Base-by-base conservation (phyloP, 2,329 filamentous ascomycete genomes). In the Exophiala aquamarina region DNA sequence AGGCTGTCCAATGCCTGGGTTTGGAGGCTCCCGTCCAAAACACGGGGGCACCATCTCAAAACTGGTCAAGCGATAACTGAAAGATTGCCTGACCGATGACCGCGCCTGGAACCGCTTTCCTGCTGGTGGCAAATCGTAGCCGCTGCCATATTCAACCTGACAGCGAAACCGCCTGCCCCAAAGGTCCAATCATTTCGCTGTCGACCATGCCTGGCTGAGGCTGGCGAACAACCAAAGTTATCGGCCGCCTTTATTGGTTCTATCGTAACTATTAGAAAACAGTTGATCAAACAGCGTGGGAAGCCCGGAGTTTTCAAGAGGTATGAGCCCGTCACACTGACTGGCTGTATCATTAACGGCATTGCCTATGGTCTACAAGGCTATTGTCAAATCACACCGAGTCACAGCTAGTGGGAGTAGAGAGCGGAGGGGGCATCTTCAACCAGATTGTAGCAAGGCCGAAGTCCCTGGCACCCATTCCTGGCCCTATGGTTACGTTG, bases 51-150 rank as follows among this genome's bases (percentile, higher is more conserved):
- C n/a, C 35, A 19, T 17, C 35, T 19, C 19, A 19, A 17, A 13
- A 15, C n/a, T 41, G 23, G 26, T 17, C 9, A 28, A 18, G n/a
- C 14, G 14, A 19, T 29, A 5, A 11, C 14, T 31, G n/a, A 13
- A 14, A 18, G 20, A 32, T 33, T 32, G n/a, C 14, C 18, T 13
- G 23, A 26, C 23, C 3, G 18, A 21, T 35, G 19, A 38, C 43
- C 15, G 26, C 23, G 19, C 37, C 36, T 45, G 41, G 46, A 41
- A 45, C 33, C 39, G 17, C 23, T 44, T 37, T 42, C 4, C 41
- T 34, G 36, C 18, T 39, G 35, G 47, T 41, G 44, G 42, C 51
- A 29, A 50, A 50, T 48, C 35, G 47, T 42, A 50, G 42, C 47
- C 42, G 37, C 47, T 41, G 29, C 37, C 42, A 42, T 15, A 8